Percentiles rank a stretch among this genome's conserved stretches.
phyloP scores from a whole-genome alignment of 257 asterid species.

The Solanum pinnatisectum region DNA sequence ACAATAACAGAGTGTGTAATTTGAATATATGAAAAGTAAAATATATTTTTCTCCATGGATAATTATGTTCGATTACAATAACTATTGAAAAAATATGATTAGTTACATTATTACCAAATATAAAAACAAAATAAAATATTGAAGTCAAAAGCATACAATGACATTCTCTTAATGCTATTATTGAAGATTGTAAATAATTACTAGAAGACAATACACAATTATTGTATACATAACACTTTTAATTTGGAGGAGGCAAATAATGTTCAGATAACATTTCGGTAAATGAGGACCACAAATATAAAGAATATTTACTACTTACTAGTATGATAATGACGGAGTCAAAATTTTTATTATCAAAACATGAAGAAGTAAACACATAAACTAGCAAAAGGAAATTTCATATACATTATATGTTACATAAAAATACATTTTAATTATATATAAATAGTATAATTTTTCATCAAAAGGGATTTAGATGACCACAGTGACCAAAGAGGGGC shows the following conservation, averaged over 20 bases:
- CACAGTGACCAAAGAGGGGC: background rate
- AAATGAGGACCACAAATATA: background rate
- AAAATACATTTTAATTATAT: too few relatives aligned
- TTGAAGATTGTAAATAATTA: background rate
- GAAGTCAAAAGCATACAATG: background rate
- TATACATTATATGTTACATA: too few relatives aligned
- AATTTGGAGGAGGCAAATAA: background rate
- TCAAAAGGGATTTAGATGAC: fast-evolving
- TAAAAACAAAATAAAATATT: background rate
- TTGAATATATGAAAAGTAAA: background rate
- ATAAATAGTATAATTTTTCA: too few relatives aligned
- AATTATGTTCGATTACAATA: background rate
- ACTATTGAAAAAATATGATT: background rate
- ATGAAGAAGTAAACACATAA: background rate
- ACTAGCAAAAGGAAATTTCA: background rate
- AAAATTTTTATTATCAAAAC: too few relatives aligned
- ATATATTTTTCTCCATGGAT: background rate
- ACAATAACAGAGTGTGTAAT: too few relatives aligned
- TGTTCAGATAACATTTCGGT: background rate
- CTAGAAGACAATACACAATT: background rate
- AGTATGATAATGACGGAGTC: background rate
- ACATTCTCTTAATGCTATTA: background rate
- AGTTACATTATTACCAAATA: background rate
- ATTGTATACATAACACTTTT: background rate
- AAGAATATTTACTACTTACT: background rate